Evolutionary conservation across 2,329 filamentous ascomycete genomes (phyloP).

Genomic region (Sporothrix sp.): DNA sequence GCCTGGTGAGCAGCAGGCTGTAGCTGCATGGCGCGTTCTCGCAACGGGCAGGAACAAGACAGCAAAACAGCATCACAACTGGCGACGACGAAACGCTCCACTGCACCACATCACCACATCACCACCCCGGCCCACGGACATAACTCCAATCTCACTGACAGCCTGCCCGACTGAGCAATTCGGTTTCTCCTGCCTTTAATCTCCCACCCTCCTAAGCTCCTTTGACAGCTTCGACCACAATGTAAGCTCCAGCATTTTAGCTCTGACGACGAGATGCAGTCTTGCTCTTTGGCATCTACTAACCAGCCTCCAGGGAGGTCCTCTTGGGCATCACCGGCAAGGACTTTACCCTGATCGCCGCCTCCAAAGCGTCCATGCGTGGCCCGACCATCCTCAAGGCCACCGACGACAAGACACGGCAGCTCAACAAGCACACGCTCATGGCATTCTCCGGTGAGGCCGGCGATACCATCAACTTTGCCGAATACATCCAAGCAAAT

Average conservation of each 20-base stretch:
- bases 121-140: background rate
- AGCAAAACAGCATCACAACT: background rate
- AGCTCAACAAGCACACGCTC: slow-evolving; percentile 85
- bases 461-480: slow-evolving; percentile 95
- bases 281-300: background rate
- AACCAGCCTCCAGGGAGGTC: slow-evolving; percentile 63
- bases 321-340: slow-evolving; percentile 96
- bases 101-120: background rate
- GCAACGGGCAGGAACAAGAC: slow-evolving; percentile 17
- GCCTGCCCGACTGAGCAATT: too few species aligned
- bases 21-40: slow-evolving; percentile 29
- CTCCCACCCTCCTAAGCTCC: slow-evolving; percentile 1
- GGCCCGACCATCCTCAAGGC: slow-evolving; percentile 93
- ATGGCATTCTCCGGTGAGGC: slow-evolving; percentile 95
- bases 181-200: too few species aligned
- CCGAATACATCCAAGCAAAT: slow-evolving; percentile 98
- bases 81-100: background rate
- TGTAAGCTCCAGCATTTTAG: background rate
- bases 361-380: slow-evolving; percentile 97
- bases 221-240: background rate
- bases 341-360: slow-evolving; percentile 96
- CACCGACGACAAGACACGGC: slow-evolving; percentile 89
- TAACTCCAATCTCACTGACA: background rate
- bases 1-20: slow-evolving; percentile 27
- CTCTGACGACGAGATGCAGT: background rate